These are phyloP conservation scores for Toxoplasma gondii DNA, from an alignment of 169 alveolate genomes.

Conservation along the genomic window DNA sequence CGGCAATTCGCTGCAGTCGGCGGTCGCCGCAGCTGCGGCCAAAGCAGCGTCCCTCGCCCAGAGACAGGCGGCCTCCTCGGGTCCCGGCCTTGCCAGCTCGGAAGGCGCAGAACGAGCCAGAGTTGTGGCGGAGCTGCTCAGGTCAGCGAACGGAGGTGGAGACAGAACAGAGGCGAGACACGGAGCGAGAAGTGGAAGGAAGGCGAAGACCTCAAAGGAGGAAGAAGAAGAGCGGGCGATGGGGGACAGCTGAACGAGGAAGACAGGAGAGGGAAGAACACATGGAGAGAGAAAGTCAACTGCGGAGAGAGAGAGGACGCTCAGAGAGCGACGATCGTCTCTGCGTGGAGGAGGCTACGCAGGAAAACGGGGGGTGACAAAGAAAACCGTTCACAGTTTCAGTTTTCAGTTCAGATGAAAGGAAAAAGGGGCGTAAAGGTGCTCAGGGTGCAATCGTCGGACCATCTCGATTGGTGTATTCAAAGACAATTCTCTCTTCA, in stretches of 20 bases:
- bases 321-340: too few relatives aligned
- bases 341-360: too few relatives aligned
- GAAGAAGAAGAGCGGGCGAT: background rate
- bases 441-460: too few relatives aligned
- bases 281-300: background rate
- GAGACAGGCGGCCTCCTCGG: constrained; percentile 48
- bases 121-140: constrained; percentile 52
- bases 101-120: constrained; percentile 64
- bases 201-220: background rate
- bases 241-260: background rate
- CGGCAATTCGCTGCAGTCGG: constrained; percentile 59
- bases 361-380: too few relatives aligned
- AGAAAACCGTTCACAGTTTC: too few relatives aligned
- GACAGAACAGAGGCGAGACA: too few relatives aligned
- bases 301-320: background rate
- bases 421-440: too few relatives aligned
- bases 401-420: too few relatives aligned
- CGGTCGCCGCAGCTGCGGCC: constrained; percentile 71
- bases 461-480: too few relatives aligned
- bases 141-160: background rate
- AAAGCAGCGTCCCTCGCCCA: constrained; percentile 63
- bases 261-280: background rate
- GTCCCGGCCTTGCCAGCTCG: constrained; percentile 34
- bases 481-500: too few relatives aligned
- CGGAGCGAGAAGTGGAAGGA: too few relatives aligned